Evolutionary conservation across 2,329 filamentous ascomycete genomes (phyloP).

Genomic region (Verticillium dahliae): DNA sequence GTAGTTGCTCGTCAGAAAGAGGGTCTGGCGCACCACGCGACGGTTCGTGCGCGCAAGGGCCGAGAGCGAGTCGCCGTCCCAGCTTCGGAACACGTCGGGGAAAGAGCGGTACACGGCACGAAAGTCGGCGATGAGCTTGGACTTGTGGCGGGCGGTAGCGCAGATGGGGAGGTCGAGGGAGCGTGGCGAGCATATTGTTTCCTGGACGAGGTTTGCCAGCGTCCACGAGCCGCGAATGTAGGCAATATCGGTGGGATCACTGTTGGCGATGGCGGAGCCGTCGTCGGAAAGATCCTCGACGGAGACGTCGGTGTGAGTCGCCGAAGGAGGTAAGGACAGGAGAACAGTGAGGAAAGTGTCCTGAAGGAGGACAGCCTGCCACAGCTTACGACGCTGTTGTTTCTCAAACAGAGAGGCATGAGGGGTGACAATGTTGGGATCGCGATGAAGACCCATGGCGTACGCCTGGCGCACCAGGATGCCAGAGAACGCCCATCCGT

Average conservation of each 20-base stretch:
- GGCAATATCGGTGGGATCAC: conserved; percentile 58
- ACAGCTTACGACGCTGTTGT: conserved; percentile 71
- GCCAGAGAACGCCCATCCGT: conserved; percentile 77
- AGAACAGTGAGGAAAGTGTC: conserved; percentile 77
- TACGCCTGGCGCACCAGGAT: conserved; percentile 73
- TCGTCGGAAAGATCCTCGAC: conserved; percentile 69
- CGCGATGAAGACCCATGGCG: conserved; percentile 73
- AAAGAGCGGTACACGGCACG: conserved; percentile 67
- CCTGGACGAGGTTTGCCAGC: conserved; percentile 70
- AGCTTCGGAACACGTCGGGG: conserved; percentile 62
- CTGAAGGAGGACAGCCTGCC: conserved; percentile 75
- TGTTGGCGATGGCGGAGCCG: conserved; percentile 46
- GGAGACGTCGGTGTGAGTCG: conserved; percentile 72
- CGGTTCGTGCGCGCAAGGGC: conserved; percentile 53
- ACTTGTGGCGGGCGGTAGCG: conserved; percentile 60
- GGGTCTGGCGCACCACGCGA: conserved; percentile 63
- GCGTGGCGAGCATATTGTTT: conserved; percentile 67
- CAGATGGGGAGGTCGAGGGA: conserved; percentile 69
- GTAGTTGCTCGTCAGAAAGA: conserved; percentile 77
- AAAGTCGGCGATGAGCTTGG: conserved; percentile 63
- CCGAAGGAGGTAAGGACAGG: conserved; percentile 68
- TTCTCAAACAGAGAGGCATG: conserved; percentile 65
- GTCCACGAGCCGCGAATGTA: conserved; percentile 76
- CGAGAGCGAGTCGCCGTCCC: conserved; percentile 54
- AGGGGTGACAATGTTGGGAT: conserved; percentile 67